phyloP scores from a whole-genome alignment of 345 rosid species.

The Eucalyptus erythrocorys region DNA sequence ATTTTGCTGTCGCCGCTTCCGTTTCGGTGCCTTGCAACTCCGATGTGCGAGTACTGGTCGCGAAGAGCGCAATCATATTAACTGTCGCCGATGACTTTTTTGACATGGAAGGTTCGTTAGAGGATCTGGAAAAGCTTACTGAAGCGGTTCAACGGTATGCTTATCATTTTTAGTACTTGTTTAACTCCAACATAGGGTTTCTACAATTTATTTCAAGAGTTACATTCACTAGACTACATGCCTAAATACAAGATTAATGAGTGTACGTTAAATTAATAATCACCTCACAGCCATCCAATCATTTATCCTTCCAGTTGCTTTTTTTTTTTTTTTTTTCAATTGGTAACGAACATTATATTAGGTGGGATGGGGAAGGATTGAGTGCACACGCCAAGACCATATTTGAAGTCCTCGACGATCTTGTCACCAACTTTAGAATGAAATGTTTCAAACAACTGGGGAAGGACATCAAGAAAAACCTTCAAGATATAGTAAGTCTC shows the following conservation, averaged over 20 bases:
- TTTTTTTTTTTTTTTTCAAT: not conserved
- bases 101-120: constrained; percentile 37
- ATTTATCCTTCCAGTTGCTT: not conserved
- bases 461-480: constrained; percentile 13
- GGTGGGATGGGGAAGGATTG: constrained; percentile 49
- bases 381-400: constrained; percentile 29
- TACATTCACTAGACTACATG: too few species aligned
- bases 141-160: constrained; percentile 32
- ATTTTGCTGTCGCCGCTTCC: constrained; percentile 32
- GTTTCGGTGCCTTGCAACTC: constrained; percentile 22
- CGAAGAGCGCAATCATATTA: constrained; percentile 32
- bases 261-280: too few species aligned
- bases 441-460: constrained; percentile 7
- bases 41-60: constrained; percentile 8
- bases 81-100: constrained; percentile 63
- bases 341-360: not conserved
- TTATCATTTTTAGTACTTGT: too few species aligned
- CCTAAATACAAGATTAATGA: too few species aligned
- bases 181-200: not conserved
- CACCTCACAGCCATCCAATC: too few species aligned
- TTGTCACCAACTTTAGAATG: constrained; percentile 17
- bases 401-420: constrained; percentile 34
- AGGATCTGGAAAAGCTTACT: constrained; percentile 29
- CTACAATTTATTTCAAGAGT: not conserved
- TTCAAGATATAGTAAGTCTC: constrained; percentile 25